Evolutionary conservation across 2,329 filamentous ascomycete species (phyloP), one percentile per base, ranked within the genome.

Genomic region (Diaporthe ampelina): DNA sequence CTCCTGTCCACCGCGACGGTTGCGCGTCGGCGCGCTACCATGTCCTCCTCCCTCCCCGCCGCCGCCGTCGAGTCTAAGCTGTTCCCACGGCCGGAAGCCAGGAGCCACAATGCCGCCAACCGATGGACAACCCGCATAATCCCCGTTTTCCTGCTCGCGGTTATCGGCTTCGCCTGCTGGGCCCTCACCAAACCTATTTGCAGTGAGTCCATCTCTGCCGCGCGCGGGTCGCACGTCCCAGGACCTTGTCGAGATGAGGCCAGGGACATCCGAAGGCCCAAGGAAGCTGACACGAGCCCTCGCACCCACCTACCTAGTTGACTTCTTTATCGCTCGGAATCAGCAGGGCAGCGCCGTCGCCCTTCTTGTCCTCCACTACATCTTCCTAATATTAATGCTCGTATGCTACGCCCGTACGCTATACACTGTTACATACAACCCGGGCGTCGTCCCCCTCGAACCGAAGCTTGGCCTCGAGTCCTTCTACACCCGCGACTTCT

Each of bases 401-500:
- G 79, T 86, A 43, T 88, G 92, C 26, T 98, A 97, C 82, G 80
- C 93, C 26, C 93, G 95, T 76, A 89, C 95, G 13, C 82, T 95
- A 56, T 84, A 91, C 76, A 89, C 90, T 45, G 91, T 97, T 68
- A 88, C 91, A 74, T 86, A 86, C 77, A 90, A 95, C 77, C 93
- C 95, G 0, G 95, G 94, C 5, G 89, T 95, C 71, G 88, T 95
- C 0, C 92, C 94, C 0, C 88, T 93, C 43, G 91, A 89, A n/a
- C 83, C 86, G 72, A 81, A 78, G 78, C 90, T 91, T 15, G 92
- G 93, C 0, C 86, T 95, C 68, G 93, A 95, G 78, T 83, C 86
- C 5, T 97, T 97, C 81, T 97, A 97, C 80, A 92, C 89, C 76
- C 94, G 93, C 81, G 92, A 97, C 78, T 90, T 94, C 1, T 98